phyloP scores from a whole-genome alignment of 1,139 yeast genomes.

The Sugiyamaella castrensis region DNA sequence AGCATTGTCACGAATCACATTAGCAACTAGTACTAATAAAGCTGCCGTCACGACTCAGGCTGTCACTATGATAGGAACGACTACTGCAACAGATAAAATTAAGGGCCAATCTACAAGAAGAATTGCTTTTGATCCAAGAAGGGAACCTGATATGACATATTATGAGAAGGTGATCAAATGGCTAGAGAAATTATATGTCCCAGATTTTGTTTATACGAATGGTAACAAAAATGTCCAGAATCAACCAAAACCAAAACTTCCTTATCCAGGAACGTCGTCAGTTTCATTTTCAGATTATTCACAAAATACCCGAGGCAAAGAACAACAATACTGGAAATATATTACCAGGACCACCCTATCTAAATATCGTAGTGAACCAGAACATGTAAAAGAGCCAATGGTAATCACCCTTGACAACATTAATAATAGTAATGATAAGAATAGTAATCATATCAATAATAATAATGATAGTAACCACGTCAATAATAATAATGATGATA shows the following conservation, averaged over 20 bases:
- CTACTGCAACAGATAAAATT: too few relatives aligned
- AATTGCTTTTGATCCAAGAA: conserved; percentile 20
- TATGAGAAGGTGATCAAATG: conserved; percentile 26
- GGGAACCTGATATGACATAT: conserved; percentile 26
- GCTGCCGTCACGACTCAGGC: too few relatives aligned
- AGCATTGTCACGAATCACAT: too few relatives aligned
- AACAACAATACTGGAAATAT: conserved; percentile 21
- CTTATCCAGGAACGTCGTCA: conserved; percentile 17
- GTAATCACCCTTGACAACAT: background rate
- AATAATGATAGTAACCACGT: too few relatives aligned
- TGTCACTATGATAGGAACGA: too few relatives aligned
- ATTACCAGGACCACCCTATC: conserved; percentile 19
- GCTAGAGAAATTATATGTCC: conserved; percentile 17
- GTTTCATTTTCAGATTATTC: conserved; percentile 16
- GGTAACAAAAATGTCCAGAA: background rate
- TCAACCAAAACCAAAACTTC: background rate
- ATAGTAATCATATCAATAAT: background rate
- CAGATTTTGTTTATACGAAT: background rate
- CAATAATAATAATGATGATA: background rate
- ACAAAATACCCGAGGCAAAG: conserved; percentile 15
- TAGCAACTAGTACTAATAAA: too few relatives aligned
- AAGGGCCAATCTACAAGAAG: too few relatives aligned
- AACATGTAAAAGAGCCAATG: conserved; percentile 3
- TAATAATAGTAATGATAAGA: background rate
- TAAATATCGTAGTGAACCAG: conserved; percentile 24